phyloP scores from a whole-genome alignment of 441 rosid species.

The Corymbia calophylla region DNA sequence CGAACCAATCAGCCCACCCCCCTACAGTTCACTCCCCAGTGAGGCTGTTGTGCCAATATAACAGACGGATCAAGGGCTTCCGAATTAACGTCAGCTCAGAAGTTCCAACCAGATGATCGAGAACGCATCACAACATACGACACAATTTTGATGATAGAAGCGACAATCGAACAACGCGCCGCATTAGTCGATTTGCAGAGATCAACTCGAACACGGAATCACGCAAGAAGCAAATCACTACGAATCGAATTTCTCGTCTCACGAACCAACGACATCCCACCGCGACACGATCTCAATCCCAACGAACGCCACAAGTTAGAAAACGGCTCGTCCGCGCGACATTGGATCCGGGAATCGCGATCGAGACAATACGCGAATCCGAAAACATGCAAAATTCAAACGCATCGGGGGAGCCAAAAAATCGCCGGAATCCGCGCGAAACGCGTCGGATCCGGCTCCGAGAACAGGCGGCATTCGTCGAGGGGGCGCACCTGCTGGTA shows the following conservation, averaged over 20 bases:
- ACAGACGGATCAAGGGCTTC: background rate
- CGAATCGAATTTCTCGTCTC: background rate
- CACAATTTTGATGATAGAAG: background rate
- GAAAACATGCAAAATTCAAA: background rate
- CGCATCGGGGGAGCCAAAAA: background rate
- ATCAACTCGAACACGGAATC: background rate
- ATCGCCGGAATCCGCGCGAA: background rate
- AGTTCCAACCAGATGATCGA: background rate
- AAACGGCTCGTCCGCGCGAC: background rate
- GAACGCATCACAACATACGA: background rate
- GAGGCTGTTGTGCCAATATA: background rate
- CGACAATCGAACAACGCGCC: background rate
- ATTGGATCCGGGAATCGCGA: background rate
- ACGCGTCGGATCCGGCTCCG: background rate
- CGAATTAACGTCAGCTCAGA: background rate
- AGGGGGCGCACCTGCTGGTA: conserved; percentile 69
- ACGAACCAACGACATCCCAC: background rate
- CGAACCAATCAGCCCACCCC: background rate
- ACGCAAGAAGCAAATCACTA: background rate
- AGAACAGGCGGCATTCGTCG: background rate
- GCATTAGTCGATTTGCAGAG: too few species aligned
- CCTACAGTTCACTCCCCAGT: background rate
- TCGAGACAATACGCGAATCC: background rate
- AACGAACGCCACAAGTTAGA: background rate
- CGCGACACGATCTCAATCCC: background rate